Evolutionary conservation across 1,139 yeast species (phyloP), one percentile per base, ranked within the genome.

Genomic region (Hanseniaspora sp.): DNA sequence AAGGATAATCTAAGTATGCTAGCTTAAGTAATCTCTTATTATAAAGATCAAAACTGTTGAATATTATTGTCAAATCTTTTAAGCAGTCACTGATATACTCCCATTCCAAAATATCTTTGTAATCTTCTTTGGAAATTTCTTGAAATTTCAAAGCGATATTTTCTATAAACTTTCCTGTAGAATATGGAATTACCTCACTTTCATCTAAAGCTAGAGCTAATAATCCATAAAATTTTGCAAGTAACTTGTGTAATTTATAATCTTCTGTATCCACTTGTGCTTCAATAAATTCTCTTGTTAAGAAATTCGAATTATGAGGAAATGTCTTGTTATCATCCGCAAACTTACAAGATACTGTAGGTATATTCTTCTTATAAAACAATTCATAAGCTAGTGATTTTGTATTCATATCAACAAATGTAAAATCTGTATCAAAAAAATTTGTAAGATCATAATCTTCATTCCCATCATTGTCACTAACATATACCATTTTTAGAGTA

Each of bases 1-100:
- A 82, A 0, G 95, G 86, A 60, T 77, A 81, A 61, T 83, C 95
- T 48, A 73, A 70, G 1, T 72, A 67, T 52, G 82, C 74, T 30
- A 74, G 71, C 1, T 66, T 66, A 59, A 78, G 79, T 15, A 84
- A 31, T 30, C 49, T 30, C 12, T 48, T 30, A 17, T 53, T 53
- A 37, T 53, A 48, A 7, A 71, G 1, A 64, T 62, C 11, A 60
- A 57, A 40, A 70, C 71, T 59, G 12, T 48, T 46, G 31, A 53
- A 53, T n/a, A 53, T 53, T 6, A 45, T 35, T 3, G 18, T 43
- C 18, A 53, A 40, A 28, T 53, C 46, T 6, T 44, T 12, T 13
- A 53, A 23, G 12, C 40, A 13, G 23, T 39, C 33, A 3, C 39
- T 39, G 3, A 48, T 39, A 1, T 44, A 12, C 12, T 39, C 34